Conservation (phyloP, 1,139 yeast genomes). For the Candida smagusa region DNA sequence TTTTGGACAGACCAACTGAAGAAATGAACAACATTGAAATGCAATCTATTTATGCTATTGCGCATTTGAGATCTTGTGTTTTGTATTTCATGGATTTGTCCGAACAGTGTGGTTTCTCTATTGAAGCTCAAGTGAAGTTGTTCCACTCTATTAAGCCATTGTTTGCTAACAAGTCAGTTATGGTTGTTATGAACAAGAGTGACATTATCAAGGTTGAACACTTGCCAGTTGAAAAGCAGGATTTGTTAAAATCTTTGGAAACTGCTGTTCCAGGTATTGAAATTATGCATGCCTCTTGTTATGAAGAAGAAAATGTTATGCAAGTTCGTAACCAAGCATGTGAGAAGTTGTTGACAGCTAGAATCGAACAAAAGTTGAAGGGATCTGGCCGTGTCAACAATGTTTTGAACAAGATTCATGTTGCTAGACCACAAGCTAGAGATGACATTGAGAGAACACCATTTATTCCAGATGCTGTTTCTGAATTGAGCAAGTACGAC, state of each 20-base stretch:
- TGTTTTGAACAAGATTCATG: constrained; percentile 93
- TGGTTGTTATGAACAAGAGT: constrained; percentile 92
- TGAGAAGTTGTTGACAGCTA: constrained; percentile 89
- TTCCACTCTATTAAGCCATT: constrained; percentile 96
- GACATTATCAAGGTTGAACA: constrained; percentile 87
- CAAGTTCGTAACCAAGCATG: constrained; percentile 95
- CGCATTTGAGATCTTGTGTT: constrained; percentile 94
- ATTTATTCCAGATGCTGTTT: constrained; percentile 73
- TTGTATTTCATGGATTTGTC: constrained; percentile 96
- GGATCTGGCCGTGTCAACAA: constrained; percentile 86
- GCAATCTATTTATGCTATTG: constrained; percentile 98
- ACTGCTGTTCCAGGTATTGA: constrained; percentile 73
- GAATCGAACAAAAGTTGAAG: constrained; percentile 95
- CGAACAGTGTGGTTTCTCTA: constrained; percentile 97
- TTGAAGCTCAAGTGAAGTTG: constrained; percentile 94
- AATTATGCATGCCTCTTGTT: constrained; percentile 89
- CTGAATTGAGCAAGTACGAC: constrained; percentile 62
- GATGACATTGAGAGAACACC: constrained; percentile 83
- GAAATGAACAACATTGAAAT: constrained; percentile 99
- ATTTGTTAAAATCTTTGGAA: constrained; percentile 59
- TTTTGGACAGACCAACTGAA: constrained; percentile 96
- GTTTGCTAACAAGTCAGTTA: constrained; percentile 93
- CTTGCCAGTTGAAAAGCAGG: constrained; percentile 72
- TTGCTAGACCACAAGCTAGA: constrained; percentile 83
- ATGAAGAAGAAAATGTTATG: constrained; percentile 94